Conservation (phyloP, 1,139 yeast species). For the Wickerhamomyces sp. region DNA sequence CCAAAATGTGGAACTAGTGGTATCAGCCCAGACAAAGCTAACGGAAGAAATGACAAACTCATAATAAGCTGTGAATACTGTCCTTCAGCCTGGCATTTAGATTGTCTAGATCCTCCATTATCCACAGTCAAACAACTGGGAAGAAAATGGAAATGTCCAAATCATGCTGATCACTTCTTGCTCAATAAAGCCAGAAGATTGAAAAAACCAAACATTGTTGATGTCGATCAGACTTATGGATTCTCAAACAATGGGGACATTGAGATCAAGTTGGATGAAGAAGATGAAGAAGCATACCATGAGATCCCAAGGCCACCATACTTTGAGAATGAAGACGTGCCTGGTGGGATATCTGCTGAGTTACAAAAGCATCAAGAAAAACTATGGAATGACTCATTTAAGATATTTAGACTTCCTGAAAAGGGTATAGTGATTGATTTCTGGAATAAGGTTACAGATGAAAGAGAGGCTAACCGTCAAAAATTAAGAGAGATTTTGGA, state of each 20-base stretch:
- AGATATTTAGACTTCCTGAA: conserved; percentile 66
- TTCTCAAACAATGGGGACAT: conserved; percentile 64
- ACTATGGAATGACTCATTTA: conserved; percentile 40
- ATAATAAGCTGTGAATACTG: conserved; percentile 84
- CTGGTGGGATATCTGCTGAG: conserved; percentile 42
- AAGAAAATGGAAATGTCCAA: conserved; percentile 90
- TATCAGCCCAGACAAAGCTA: conserved; percentile 31
- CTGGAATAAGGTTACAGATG: conserved; percentile 40
- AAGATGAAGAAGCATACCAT: conserved; percentile 44
- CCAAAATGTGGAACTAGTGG: conserved; percentile 66
- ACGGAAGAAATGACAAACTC: conserved; percentile 32
- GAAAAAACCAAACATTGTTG: conserved; percentile 48
- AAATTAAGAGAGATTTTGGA: conserved; percentile 22
- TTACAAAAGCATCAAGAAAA: conserved; percentile 34
- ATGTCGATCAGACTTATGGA: conserved; percentile 55
- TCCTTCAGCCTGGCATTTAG: conserved; percentile 85
- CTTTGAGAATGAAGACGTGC: conserved; percentile 36
- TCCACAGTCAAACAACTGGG: conserved; percentile 74
- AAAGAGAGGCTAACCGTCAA: conserved; percentile 20
- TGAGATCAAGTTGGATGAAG: conserved; percentile 42
- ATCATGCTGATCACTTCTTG: conserved; percentile 63
- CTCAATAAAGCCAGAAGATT: conserved; percentile 36
- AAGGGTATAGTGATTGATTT: conserved; percentile 73
- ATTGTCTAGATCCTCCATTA: conserved; percentile 77
- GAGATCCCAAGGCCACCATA: conserved; percentile 41